These are phyloP conservation scores for Glycine latifolia DNA, from an alignment of 306 rosid species.

Conservation along the genomic window DNA sequence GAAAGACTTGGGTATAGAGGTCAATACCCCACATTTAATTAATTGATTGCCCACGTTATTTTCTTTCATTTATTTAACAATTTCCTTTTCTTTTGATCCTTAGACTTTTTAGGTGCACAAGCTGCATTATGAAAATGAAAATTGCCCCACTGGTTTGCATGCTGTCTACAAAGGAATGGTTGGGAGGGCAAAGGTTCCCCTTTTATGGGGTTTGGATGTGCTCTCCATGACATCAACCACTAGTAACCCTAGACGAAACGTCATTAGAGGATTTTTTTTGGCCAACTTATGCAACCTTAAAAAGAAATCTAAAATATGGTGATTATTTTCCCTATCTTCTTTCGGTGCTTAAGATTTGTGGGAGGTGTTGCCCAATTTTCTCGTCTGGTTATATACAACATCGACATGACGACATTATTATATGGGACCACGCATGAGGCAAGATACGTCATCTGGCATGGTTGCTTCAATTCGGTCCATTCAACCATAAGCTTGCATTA, in stretches of 20 bases:
- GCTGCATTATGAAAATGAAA: conserved; percentile 34
- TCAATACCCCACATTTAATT: conserved; percentile 27
- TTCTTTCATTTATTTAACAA: conserved; percentile 28
- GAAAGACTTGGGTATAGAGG: conserved; percentile 33
- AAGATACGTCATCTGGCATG: conserved; percentile 34
- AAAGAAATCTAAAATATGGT: conserved; percentile 21
- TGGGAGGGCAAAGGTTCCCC: conserved; percentile 28
- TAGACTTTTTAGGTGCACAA: conserved; percentile 40
- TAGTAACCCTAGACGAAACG: neutral
- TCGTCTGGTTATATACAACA: neutral
- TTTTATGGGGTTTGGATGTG: conserved; percentile 26
- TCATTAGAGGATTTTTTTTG: conserved; percentile 16
- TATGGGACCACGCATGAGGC: conserved; percentile 49
- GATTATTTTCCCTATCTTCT: neutral
- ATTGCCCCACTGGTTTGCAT: conserved; percentile 14
- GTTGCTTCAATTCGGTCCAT: conserved; percentile 49
- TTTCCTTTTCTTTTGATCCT: conserved; percentile 15
- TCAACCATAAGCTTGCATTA: conserved; percentile 28
- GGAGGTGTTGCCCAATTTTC: conserved; percentile 28
- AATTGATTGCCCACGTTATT: conserved; percentile 21
- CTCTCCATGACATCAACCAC: conserved; percentile 44
- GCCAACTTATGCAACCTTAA: conserved; percentile 16
- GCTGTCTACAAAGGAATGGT: conserved; percentile 46
- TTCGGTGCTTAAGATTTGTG: conserved; percentile 11
- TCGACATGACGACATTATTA: conserved; percentile 24